A percentile compares a stretch with the other conserved stretches of the same genome.
These are phyloP conservation scores for Yarrowia alimentaria DNA, from an alignment of 805 yeast genomes.

Conservation along the genomic window DNA sequence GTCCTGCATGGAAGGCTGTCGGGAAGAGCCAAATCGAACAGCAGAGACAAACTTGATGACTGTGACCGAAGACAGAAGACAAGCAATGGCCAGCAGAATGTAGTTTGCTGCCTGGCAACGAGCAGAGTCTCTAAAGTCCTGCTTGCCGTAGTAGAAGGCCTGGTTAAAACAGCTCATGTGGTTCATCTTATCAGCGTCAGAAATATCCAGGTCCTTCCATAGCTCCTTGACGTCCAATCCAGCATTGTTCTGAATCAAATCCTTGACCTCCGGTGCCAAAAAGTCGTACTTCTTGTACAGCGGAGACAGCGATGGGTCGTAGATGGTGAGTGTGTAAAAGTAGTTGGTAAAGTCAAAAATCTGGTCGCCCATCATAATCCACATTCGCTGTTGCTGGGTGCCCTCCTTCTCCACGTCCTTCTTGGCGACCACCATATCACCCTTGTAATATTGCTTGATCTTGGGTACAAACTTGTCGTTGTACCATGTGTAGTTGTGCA, in stretches of 20 bases:
- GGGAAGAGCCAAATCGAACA: constrained; percentile 41
- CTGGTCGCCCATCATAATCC: constrained; percentile 39
- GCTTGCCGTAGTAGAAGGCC: constrained; percentile 41
- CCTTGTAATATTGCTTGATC: constrained; percentile 41
- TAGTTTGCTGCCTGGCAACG: constrained; percentile 44
- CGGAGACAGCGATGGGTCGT: constrained; percentile 33
- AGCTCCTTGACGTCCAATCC: constrained; percentile 42
- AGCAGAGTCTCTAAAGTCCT: constrained; percentile 43
- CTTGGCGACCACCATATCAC: constrained; percentile 40
- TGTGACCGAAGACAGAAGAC: constrained; percentile 42
- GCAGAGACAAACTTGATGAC: constrained; percentile 44
- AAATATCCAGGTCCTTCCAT: constrained; percentile 35
- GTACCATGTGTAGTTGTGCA: constrained; percentile 43
- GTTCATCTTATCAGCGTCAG: constrained; percentile 34
- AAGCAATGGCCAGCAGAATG: constrained; percentile 43
- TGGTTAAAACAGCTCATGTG: constrained; percentile 41
- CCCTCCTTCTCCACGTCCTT: constrained; percentile 34
- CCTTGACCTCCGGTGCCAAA: constrained; percentile 39
- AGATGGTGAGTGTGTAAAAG: constrained; percentile 37
- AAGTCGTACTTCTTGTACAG: constrained; percentile 39
- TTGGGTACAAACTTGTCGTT: constrained; percentile 40
- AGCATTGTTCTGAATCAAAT: constrained; percentile 38
- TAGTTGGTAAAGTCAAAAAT: constrained; percentile 44
- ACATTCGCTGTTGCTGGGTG: constrained; percentile 35
- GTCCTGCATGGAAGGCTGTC: constrained; percentile 42